phyloP scores from a whole-genome alignment of 768 basidiomycete species.

The Daedaleopsis sinensis region DNA sequence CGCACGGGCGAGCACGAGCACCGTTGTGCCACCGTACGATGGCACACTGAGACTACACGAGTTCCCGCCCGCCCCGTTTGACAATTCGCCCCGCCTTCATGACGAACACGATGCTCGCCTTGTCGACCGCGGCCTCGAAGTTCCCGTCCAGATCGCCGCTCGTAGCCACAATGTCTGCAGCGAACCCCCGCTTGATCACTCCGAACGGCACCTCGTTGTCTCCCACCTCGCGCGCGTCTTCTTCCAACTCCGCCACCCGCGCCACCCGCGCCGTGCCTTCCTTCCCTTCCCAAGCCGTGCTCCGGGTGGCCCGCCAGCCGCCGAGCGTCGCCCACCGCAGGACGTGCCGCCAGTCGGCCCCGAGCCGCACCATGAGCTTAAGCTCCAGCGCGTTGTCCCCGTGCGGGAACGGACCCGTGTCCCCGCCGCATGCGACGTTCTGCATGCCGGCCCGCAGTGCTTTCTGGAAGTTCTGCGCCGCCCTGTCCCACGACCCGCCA shows the following conservation, averaged over 20 bases:
- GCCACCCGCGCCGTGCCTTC: conserved; percentile 30
- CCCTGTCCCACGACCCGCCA: conserved; percentile 41
- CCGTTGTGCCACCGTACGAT: neutral
- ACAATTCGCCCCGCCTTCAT: conserved; percentile 60
- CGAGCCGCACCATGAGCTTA: conserved; percentile 59
- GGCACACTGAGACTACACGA: conserved; percentile 3
- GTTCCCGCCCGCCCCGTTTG: conserved; percentile 41
- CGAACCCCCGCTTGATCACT: conserved; percentile 53
- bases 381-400: conserved; percentile 64
- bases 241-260: conserved; percentile 29
- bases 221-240: conserved; percentile 37
- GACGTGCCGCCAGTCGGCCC: conserved; percentile 54
- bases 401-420: conserved; percentile 66
- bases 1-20: neutral
- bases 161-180: conserved; percentile 50
- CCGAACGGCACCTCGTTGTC: conserved; percentile 61
- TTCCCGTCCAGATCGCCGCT: conserved; percentile 40
- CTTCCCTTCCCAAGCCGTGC: conserved; percentile 47
- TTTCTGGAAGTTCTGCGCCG: conserved; percentile 43
- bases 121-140: conserved; percentile 48
- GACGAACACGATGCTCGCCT: conserved; percentile 52
- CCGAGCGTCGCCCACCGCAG: conserved; percentile 62
- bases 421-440: conserved; percentile 62
- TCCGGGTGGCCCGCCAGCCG: conserved; percentile 59
- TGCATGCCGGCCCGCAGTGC: conserved; percentile 47